phyloP scores from a whole-genome alignment of 2,329 filamentous ascomycete genomes.

The Ascochyta fabae region DNA sequence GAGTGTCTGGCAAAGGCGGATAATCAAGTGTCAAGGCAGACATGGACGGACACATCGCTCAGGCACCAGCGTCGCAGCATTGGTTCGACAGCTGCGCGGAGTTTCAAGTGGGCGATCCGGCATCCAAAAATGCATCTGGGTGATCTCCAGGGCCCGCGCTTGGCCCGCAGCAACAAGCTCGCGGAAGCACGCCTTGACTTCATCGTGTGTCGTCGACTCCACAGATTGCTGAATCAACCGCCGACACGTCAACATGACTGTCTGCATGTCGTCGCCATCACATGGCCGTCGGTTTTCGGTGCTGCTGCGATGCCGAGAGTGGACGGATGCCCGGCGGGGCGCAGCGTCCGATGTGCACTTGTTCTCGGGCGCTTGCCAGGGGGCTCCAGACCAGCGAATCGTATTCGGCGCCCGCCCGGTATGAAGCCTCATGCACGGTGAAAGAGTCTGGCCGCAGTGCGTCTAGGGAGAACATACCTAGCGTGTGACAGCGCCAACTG shows the following conservation, averaged over 20 bases:
- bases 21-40: too few species aligned
- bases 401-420: conserved; percentile 1
- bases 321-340: conserved; percentile 3
- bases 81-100: conserved; percentile 1
- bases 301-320: background rate
- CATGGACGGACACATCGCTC: background rate
- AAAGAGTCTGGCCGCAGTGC: conserved; percentile 4
- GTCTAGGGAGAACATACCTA: background rate
- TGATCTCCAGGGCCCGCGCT: conserved; percentile 11
- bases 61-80: conserved; percentile 5
- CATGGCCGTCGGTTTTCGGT: background rate
- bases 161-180: background rate
- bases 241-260: background rate
- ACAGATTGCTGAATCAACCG: background rate
- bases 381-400: conserved; percentile 6
- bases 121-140: background rate
- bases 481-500: conserved; percentile 4
- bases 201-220: conserved; percentile 2
- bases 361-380: conserved; percentile 9
- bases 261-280: background rate
- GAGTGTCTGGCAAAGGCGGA: background rate
- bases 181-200: background rate
- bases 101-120: conserved; percentile 10
- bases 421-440: conserved; percentile 2
- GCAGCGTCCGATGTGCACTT: conserved; percentile 1